Base-by-base conservation (phyloP, 441 rosid species). In the Geranium incanum region DNA sequence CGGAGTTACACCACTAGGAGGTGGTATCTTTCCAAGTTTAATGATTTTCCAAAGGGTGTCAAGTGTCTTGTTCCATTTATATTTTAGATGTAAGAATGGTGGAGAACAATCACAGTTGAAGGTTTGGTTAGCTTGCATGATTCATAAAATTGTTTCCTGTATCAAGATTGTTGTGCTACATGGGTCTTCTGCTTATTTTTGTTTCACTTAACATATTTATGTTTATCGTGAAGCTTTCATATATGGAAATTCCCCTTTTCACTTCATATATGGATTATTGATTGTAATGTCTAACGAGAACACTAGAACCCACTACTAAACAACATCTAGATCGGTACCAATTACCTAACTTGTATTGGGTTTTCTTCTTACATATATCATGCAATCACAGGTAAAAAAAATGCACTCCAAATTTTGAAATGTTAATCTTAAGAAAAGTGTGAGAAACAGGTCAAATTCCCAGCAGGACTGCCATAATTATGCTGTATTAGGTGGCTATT, bases 21-120 rank as follows among this genome's bases (percentile, higher is more conserved):
- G 72, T 91, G 97, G 94, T 93, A 93, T 76, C 67, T 81, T 15
- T 80, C 88, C 39, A 88, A 88, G 68, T 91, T 91, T 52, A 89
- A 85, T 21, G 84, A 85, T 71, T 86, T 91, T 66, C 89, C 94
- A 0, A 68, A 72, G 6, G 50, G 81, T 69, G 75, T 87, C 50
- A 85, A 82, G 81, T 84, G 88, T 72, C 36, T 89, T 4, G 15
- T 88, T 62, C 95, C 98, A 5, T 86, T 23, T 71, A 69, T 87
- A 0, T 89, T 87, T 67, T 89, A 83, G 78, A 12, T 65, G 80
- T 55, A 21, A 55, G 16, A 55, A 4, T 48, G 57, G 11, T 13
- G 57, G 57, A 48, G 57, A 13, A 13, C 57, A 43, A 48, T 59
- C 3, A 21, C 19, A 59, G 4, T 6, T 59, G 64, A 18, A 19